Evolutionary conservation across 2,329 filamentous ascomycete genomes (phyloP).

Genomic region (Trichoderma oligosporum): DNA sequence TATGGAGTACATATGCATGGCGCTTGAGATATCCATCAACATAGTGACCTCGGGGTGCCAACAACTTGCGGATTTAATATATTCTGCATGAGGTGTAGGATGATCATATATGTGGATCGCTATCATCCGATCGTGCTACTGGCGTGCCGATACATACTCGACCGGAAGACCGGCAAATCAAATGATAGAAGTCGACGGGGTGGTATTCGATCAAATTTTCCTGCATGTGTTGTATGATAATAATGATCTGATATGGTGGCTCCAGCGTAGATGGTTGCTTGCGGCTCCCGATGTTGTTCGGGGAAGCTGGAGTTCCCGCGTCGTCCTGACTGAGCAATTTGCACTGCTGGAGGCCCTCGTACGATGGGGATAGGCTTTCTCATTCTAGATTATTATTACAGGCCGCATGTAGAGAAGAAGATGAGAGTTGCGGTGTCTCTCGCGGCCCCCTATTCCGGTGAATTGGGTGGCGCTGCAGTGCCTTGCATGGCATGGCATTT

Average conservation of each 20-base stretch:
- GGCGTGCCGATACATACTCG: slow-evolving; percentile 11
- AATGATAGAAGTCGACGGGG: slow-evolving; percentile 3
- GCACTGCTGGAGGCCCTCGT: slow-evolving; percentile 1
- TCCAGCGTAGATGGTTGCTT: slow-evolving; percentile 5
- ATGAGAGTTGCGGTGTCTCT: slow-evolving; percentile 14
- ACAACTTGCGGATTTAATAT: slow-evolving; percentile 14
- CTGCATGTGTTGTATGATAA: slow-evolving; percentile 14
- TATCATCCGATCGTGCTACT: slow-evolving; percentile 17
- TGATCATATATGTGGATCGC: slow-evolving; percentile 16
- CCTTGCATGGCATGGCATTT: slow-evolving; percentile 17
- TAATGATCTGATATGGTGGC: slow-evolving; percentile 11
- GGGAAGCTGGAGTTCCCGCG: background rate
- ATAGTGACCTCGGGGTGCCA: background rate
- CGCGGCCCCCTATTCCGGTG: background rate
- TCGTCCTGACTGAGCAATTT: background rate
- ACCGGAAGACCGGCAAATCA: slow-evolving; percentile 9
- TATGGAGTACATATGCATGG: slow-evolving; percentile 13
- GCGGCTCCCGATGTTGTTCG: slow-evolving; percentile 8
- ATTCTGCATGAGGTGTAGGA: slow-evolving; percentile 16
- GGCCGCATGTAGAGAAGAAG: background rate
- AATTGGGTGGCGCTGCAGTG: background rate
- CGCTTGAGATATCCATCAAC: slow-evolving; percentile 7
- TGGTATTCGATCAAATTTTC: slow-evolving; percentile 17
- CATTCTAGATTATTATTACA: background rate
- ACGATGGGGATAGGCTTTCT: background rate